A percentile compares a stretch with the other conserved stretches of the same genome.
These are phyloP conservation scores for Cichorium intybus DNA, from an alignment of 140 eudicot genomes.

Conservation along the genomic window DNA sequence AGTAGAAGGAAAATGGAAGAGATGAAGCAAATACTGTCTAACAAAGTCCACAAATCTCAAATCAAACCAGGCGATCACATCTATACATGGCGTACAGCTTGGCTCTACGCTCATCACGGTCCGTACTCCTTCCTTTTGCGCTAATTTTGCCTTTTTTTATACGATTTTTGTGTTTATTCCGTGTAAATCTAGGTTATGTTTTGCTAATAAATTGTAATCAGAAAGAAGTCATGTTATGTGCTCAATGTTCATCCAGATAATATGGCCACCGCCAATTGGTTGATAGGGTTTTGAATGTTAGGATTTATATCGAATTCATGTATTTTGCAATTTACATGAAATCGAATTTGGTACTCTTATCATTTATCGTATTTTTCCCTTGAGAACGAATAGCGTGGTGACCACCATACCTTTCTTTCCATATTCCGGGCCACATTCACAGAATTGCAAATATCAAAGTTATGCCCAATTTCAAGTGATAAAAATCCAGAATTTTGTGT, in stretches of 20 bases:
- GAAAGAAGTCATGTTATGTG: not conserved
- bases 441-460: not conserved
- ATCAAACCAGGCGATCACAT: slow-evolving; percentile 76
- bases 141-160: not conserved
- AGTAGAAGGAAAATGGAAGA: slow-evolving; percentile 15
- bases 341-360: not conserved
- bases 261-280: too few species aligned
- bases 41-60: slow-evolving; percentile 50
- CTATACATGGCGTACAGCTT: slow-evolving; percentile 70
- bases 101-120: slow-evolving; percentile 84
- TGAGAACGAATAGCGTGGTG: too few species aligned
- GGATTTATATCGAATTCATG: not conserved
- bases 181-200: not conserved
- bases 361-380: too few species aligned
- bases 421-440: not conserved
- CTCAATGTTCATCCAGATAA: not conserved
- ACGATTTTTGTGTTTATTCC: not conserved
- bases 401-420: too few species aligned
- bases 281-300: not conserved
- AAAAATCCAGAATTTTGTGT: too few species aligned
- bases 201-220: not conserved
- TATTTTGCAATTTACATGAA: not conserved
- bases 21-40: slow-evolving; percentile 54
- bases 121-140: not conserved
- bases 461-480: too few species aligned